Conservation (phyloP, 108 stramenopile genomes). For the Aurantiochytrium sp. region DNA sequence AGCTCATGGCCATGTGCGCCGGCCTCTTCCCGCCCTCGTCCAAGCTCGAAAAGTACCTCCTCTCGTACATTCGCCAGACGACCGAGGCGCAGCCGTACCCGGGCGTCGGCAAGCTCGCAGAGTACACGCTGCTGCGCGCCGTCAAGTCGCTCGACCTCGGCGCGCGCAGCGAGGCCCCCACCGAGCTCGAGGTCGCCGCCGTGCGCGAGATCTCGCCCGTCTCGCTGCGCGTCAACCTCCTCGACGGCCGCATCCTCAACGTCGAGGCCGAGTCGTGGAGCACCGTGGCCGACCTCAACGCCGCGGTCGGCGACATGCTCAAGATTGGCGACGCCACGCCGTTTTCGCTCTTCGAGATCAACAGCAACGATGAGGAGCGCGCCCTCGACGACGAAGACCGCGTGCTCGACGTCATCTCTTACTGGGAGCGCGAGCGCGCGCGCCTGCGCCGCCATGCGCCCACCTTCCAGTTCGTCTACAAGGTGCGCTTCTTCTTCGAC, state of each 20-base stretch:
- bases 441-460: not conserved
- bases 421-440: conserved; percentile 39
- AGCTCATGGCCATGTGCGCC: conserved; percentile 36
- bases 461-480: conserved; percentile 39
- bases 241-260: conserved; percentile 38
- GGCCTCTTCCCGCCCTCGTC: conserved; percentile 33
- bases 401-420: conserved; percentile 44
- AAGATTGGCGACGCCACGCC: not conserved
- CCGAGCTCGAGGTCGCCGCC: conserved; percentile 38
- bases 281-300: conserved; percentile 37
- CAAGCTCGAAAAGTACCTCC: conserved; percentile 22
- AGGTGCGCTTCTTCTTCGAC: conserved; percentile 45
- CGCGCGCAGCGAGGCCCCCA: conserved; percentile 40
- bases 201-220: not conserved
- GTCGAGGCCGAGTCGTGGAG: conserved; percentile 36
- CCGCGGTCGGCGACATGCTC: not conserved
- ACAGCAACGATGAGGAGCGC: conserved; percentile 39
- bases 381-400: conserved; percentile 44
- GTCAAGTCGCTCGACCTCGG: conserved; percentile 27
- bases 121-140: conserved; percentile 23
- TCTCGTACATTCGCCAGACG: not conserved
- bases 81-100: not conserved
- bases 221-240: conserved; percentile 32
- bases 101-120: conserved; percentile 32
- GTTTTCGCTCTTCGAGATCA: conserved; percentile 42